Base-by-base conservation (phyloP, 2,329 filamentous ascomycete species). In the Fusarium sterilihyphosum region DNA sequence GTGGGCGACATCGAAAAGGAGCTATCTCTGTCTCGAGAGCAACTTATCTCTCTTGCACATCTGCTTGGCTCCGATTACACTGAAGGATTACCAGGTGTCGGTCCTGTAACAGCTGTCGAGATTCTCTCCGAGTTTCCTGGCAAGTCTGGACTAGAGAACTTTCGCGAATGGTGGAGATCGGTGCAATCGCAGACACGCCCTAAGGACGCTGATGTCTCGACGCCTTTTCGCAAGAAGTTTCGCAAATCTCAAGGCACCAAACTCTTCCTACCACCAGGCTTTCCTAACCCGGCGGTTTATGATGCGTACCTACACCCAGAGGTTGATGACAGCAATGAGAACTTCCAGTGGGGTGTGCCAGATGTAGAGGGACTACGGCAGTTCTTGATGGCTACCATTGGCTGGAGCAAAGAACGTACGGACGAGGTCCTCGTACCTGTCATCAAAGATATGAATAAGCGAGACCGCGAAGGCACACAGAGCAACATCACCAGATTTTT, bases 381-480 rank as follows among this genome's bases (percentile, higher is more conserved):
- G 33, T 99, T 96, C 78, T 86, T 99, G 43, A 98, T 97, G 93
- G 86, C 90, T 3, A 98, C 96, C 5, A 94, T 99, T 76, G 96
- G 96, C 0, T 99, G 96, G 96, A 91, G 88, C 62, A 92, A 93
- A 81, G 96, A 98, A 82, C 88, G 95, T 13, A 98, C 96, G 0
- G 96, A 99, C 79, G 96, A 99, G 82, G 93, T 99, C 5, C 89
- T 99, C 4, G 94, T 99, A 3, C 96, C 96, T 0, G 97, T 99
- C 3, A 96, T 99, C 73, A 89, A 92, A 65, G 96, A 99, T 79
- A 97, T 99, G 93, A 98, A 98, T 81, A 90, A 91, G 8, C 88
- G 96, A 44, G 93, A 94, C 74, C 88, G 91, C 35, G 96, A 98
- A 84, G 96, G 96, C 12, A 98, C 96, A 24, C 96, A 99, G 85